A percentile compares a stretch with the other conserved stretches of the same genome.
Evolutionary conservation across 2,329 filamentous ascomycete species (phyloP).

Genomic region (Colletotrichum sp.): DNA sequence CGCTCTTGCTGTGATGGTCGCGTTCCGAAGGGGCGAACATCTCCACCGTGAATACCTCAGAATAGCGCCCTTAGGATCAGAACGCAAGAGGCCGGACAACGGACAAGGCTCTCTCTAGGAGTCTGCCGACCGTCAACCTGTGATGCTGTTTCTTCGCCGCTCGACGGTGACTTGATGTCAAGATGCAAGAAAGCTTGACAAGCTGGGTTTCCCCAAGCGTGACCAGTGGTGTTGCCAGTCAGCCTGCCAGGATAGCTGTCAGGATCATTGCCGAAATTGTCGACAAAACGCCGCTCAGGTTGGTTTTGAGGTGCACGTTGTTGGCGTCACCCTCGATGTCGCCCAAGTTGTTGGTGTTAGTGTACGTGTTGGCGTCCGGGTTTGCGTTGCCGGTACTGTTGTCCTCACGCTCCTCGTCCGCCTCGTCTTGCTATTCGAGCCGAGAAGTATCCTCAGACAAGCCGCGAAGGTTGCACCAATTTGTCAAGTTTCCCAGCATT

Average conservation of each 20-base stretch:
- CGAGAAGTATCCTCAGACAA: too few relatives aligned
- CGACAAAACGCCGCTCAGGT: too few relatives aligned
- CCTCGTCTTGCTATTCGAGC: too few relatives aligned
- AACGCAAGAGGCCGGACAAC: background rate
- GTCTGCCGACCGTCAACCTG: background rate
- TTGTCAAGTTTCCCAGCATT: too few relatives aligned
- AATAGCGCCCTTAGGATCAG: background rate
- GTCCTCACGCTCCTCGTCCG: too few relatives aligned
- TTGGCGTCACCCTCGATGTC: too few relatives aligned
- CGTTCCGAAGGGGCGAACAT: background rate
- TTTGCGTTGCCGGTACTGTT: too few relatives aligned
- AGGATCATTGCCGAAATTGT: background rate
- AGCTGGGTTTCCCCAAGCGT: background rate
- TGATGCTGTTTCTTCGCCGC: background rate
- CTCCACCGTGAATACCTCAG: background rate
- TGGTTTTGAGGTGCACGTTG: too few relatives aligned
- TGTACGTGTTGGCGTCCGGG: too few relatives aligned
- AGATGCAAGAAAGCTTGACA: background rate
- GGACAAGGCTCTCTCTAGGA: background rate
- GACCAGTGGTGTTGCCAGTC: background rate
- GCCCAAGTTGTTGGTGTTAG: too few relatives aligned
- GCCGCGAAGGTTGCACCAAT: too few relatives aligned
- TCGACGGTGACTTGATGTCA: background rate
- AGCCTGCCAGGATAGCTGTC: background rate
- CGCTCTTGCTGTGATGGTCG: background rate